Percentiles rank a stretch among this genome's conserved stretches.
These are phyloP conservation scores for Phytophthora europaea DNA, from an alignment of 352 stramenopile species.

Conservation along the genomic window DNA sequence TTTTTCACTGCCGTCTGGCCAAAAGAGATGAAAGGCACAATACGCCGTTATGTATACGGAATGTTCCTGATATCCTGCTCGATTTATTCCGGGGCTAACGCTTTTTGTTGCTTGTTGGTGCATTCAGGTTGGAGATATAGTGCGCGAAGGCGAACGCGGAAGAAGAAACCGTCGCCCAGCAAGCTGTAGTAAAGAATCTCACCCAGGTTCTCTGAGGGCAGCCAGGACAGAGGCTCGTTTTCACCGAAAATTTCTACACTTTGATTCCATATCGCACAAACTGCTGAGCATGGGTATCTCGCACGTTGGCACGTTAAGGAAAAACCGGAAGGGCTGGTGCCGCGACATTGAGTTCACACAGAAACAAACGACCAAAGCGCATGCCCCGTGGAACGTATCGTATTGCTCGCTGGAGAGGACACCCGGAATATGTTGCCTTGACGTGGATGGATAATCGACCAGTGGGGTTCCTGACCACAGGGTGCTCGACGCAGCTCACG, in stretches of 20 bases:
- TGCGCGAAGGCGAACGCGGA: not conserved
- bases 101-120: not conserved
- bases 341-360: not conserved
- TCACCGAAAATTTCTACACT: constrained; percentile 23
- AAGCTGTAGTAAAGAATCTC: constrained; percentile 5
- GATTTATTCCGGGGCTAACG: too few species aligned
- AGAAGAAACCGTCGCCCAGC: not conserved
- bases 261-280: constrained; percentile 12
- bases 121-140: not conserved
- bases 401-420: not conserved
- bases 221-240: not conserved
- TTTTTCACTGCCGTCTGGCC: too few species aligned
- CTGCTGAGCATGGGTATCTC: constrained; percentile 8
- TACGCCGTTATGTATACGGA: not conserved
- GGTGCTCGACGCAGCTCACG: constrained; percentile 6
- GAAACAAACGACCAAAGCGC: not conserved
- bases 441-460: not conserved
- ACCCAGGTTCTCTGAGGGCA: constrained; percentile 6
- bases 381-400: not conserved
- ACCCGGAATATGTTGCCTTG: not conserved
- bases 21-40: too few species aligned
- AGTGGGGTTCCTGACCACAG: constrained; percentile 5
- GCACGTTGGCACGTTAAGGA: constrained; percentile 26
- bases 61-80: too few species aligned
- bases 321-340: too few species aligned